Percentiles rank a stretch among this genome's conserved stretches.
phyloP scores from a whole-genome alignment of 1,284 basidiomycete genomes.

The Phellinidium pouzarii region DNA sequence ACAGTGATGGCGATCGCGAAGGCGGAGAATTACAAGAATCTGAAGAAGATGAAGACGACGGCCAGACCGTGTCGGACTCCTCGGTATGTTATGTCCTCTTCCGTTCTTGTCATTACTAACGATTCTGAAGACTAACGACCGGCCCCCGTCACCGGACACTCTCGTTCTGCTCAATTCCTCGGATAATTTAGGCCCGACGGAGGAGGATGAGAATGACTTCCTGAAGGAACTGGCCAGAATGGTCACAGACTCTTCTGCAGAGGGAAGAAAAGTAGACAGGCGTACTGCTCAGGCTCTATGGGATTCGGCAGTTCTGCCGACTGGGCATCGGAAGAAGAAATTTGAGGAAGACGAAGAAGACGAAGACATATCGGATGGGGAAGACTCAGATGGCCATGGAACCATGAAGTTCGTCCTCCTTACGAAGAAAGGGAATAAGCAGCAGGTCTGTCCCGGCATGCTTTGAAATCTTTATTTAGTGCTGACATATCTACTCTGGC shows the following conservation, averaged over 20 bases:
- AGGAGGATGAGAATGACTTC: constrained; percentile 91
- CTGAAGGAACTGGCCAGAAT: constrained; percentile 94
- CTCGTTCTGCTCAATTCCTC: constrained; percentile 62
- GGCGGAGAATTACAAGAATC: constrained; percentile 45
- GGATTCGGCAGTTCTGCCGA: constrained; percentile 77
- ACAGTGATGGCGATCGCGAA: constrained; percentile 67
- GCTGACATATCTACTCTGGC: background rate
- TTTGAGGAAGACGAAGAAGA: constrained; percentile 49
- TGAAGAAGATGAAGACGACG: constrained; percentile 45
- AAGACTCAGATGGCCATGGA: constrained; percentile 31
- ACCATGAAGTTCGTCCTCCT: constrained; percentile 93
- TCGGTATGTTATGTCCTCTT: constrained; percentile 36
- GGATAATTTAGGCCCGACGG: constrained; percentile 68
- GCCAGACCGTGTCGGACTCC: constrained; percentile 49
- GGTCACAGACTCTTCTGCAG: constrained; percentile 79
- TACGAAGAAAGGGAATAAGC: constrained; percentile 91
- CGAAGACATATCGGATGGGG: constrained; percentile 31
- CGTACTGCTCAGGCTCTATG: constrained; percentile 78
- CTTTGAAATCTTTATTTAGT: background rate
- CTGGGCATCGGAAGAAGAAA: constrained; percentile 55
- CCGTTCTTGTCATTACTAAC: constrained; percentile 10
- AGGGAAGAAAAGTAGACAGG: constrained; percentile 79
- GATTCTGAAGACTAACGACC: constrained; percentile 47
- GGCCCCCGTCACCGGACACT: constrained; percentile 71
- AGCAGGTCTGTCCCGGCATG: constrained; percentile 59